A percentile compares a stretch with the other conserved stretches of the same genome.
These are phyloP conservation scores for Neolentinus lepideus DNA, from an alignment of 1,284 basidiomycete genomes.

Conservation along the genomic window DNA sequence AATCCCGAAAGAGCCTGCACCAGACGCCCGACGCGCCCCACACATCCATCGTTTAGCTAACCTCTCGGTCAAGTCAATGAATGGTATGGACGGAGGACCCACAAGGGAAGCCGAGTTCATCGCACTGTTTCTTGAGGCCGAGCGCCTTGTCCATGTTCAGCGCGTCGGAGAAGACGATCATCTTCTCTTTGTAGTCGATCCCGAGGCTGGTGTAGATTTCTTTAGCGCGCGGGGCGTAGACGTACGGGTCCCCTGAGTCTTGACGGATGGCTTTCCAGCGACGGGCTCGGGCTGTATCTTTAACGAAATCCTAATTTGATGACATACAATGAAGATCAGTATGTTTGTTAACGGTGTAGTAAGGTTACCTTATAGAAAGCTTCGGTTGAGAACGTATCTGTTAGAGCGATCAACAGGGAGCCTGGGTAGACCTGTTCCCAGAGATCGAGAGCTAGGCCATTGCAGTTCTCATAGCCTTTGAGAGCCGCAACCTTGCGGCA, in stretches of 20 bases:
- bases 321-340: neutral
- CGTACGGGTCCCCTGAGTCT: constrained; percentile 84
- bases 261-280: constrained; percentile 85
- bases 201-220: constrained; percentile 61
- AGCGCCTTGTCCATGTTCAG: constrained; percentile 70
- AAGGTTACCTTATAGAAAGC: constrained; percentile 68
- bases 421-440: constrained; percentile 79
- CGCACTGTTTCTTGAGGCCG: constrained; percentile 62
- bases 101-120: constrained; percentile 73
- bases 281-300: constrained; percentile 51
- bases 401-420: constrained; percentile 64
- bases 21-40: no score
- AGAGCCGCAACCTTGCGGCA: constrained; percentile 66
- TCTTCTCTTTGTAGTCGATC: constrained; percentile 59
- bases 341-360: neutral
- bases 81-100: constrained; percentile 13
- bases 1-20: constrained; percentile 74
- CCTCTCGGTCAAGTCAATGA: no score
- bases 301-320: constrained; percentile 48
- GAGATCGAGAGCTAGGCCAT: constrained; percentile 66
- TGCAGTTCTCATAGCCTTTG: constrained; percentile 73
- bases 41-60: no score
- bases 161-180: constrained; percentile 79
- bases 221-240: constrained; percentile 69
- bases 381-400: constrained; percentile 87